Evolutionary conservation across 2,329 filamentous ascomycete genomes (phyloP).

Genomic region (Pyricularia pennisetigena): DNA sequence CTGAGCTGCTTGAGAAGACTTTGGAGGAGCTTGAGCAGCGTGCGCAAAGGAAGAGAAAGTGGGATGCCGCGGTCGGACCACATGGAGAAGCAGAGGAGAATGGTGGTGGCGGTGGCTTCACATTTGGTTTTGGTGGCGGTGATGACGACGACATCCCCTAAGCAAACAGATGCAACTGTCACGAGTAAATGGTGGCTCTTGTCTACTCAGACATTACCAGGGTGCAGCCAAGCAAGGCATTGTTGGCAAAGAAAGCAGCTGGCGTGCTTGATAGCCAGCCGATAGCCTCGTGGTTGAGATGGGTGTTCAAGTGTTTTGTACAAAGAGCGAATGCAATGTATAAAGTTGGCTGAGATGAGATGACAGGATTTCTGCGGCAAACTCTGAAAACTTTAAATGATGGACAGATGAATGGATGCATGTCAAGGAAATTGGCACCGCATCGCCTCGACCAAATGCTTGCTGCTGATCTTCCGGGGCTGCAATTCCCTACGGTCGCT

Average conservation of each 20-base stretch:
- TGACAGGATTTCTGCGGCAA: not conserved
- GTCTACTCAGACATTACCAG: not conserved
- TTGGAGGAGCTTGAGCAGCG: slow-evolving; percentile 50
- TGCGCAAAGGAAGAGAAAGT: slow-evolving; percentile 67
- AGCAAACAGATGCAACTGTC: not conserved
- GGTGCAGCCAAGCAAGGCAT: not conserved
- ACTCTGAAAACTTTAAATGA: not conserved
- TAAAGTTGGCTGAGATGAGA: not conserved
- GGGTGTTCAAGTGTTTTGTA: not conserved
- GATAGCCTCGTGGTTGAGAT: not conserved
- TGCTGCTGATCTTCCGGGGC: not conserved
- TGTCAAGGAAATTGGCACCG: not conserved
- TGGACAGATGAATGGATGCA: not conserved
- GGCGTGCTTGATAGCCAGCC: not conserved
- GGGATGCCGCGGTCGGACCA: slow-evolving; percentile 66
- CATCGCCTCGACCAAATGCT: not conserved
- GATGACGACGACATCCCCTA: slow-evolving; percentile 36
- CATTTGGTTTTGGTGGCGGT: slow-evolving; percentile 42
- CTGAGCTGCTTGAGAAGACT: slow-evolving; percentile 57
- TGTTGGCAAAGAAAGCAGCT: not conserved
- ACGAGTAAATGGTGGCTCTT: not conserved
- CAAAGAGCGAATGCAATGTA: not conserved
- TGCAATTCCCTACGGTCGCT: no score
- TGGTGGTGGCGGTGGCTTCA: slow-evolving; percentile 36
- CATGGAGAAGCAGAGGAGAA: slow-evolving; percentile 14